Base-by-base conservation (phyloP, 257 asterid species). In the Misopates orontium region DNA sequence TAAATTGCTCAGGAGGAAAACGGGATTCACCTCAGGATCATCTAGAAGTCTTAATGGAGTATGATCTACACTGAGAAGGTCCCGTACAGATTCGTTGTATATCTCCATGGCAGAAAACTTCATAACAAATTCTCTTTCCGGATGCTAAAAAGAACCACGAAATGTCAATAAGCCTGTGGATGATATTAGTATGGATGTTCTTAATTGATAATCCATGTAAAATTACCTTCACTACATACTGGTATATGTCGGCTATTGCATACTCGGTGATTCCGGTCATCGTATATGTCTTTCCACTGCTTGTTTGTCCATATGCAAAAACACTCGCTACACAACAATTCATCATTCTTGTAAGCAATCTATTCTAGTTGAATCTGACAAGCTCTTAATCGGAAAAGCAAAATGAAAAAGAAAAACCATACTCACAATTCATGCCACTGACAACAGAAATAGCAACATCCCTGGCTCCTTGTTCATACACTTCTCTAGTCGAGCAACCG, bases 21-120 rank as follows among this genome's bases (percentile, higher is more conserved):
- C 32, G 56, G 20, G 24, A 65, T 50, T 74, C 63, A 90, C 99
- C 97, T 90, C 99, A 1, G 99, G 97, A 71, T 93, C 99, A 68
- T 93, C 99, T 7, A 93, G 81, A 55, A 90, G 92, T 73, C 97
- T 79, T 42, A 93, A 85, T 31, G 91, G 99, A 67, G 89, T 75
- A 66, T 50, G 68, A 20, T 90, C 97, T 11, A 73, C 59, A 70
- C 90, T 76, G 31, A 93, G 94, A 68, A 93, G 99, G 76, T 93
- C 99, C 71, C 97, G 42, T 1, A 93, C 97, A 19, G 96, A 93
- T 73, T 93, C 99, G 42, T 93, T 93, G 72, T 93, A 90, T 66
- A 93, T 93, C 78, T 93, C 99, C 92, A 93, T 76, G 50, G 99
- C 97, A 40, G 96, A 93, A 68, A 93, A 93, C 77, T 86, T 93